These are phyloP conservation scores for Globisporangium takayamanum DNA, from an alignment of 352 stramenopile species.

Conservation along the genomic window DNA sequence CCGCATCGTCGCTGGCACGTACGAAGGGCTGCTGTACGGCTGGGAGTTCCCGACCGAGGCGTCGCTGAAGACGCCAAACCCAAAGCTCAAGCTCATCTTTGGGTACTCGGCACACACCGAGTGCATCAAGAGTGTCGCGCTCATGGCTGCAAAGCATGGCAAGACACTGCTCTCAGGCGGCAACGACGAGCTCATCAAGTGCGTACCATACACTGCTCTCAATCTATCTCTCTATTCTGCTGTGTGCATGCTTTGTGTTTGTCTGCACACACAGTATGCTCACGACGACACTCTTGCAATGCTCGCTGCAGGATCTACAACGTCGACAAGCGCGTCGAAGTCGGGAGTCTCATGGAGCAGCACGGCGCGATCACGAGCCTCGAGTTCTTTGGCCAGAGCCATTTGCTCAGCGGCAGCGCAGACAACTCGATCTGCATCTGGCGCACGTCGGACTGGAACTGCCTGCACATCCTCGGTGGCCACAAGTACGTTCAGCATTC, in stretches of 20 bases:
- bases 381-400: conserved; percentile 82
- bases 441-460: conserved; percentile 88
- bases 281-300: neutral
- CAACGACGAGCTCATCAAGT: conserved; percentile 89
- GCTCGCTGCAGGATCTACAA: conserved; percentile 71
- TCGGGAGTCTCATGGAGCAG: conserved; percentile 84
- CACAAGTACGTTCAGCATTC: conserved; percentile 49
- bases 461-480: conserved; percentile 82
- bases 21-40: conserved; percentile 82
- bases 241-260: neutral
- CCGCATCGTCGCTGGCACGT: conserved; percentile 78
- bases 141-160: conserved; percentile 73
- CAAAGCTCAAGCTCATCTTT: conserved; percentile 82
- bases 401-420: conserved; percentile 81
- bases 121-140: conserved; percentile 81
- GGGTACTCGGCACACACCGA: conserved; percentile 78
- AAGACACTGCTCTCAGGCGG: conserved; percentile 77
- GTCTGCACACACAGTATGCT: neutral
- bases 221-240: neutral
- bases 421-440: conserved; percentile 89
- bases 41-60: conserved; percentile 52
- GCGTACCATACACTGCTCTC: neutral
- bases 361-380: conserved; percentile 81
- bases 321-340: conserved; percentile 81
- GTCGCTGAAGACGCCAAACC: conserved; percentile 17